Evolutionary conservation across 2,329 filamentous ascomycete genomes (phyloP).

Genomic region (Sarocladium kiliense): DNA sequence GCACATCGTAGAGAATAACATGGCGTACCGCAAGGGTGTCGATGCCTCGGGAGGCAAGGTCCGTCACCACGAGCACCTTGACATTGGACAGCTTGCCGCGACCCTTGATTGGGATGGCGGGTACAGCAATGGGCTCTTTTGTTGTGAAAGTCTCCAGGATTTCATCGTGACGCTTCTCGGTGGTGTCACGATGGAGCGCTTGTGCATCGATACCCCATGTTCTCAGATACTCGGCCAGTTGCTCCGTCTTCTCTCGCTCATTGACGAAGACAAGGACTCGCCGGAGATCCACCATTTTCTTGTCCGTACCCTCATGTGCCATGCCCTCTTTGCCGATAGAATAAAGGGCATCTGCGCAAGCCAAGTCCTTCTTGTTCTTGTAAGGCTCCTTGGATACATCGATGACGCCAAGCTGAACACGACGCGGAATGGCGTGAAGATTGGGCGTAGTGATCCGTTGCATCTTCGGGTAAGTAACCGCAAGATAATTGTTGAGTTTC

Average conservation of each 20-base stretch:
- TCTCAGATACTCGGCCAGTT: constrained; percentile 72
- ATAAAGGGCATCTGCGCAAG: constrained; percentile 93
- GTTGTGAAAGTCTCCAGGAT: constrained; percentile 71
- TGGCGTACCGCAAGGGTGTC: constrained; percentile 88
- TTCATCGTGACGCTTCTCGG: constrained; percentile 70
- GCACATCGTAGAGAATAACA: constrained; percentile 95
- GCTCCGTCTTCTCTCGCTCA: constrained; percentile 81
- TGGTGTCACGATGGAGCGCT: constrained; percentile 79
- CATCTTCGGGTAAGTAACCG: constrained; percentile 76
- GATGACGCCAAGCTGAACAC: constrained; percentile 89
- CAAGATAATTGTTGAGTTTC: constrained; percentile 81
- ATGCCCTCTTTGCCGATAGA: constrained; percentile 75
- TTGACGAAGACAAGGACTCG: constrained; percentile 95
- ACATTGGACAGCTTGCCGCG: constrained; percentile 61
- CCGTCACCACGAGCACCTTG: constrained; percentile 90
- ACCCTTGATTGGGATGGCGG: constrained; percentile 20
- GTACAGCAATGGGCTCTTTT: constrained; percentile 33
- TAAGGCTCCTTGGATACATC: constrained; percentile 92
- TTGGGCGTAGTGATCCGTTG: constrained; percentile 85
- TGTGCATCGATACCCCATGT: constrained; percentile 86
- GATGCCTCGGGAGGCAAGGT: constrained; percentile 86
- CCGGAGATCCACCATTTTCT: constrained; percentile 62
- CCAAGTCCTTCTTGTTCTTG: constrained; percentile 84
- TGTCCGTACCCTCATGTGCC: constrained; percentile 49
- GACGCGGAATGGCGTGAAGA: constrained; percentile 88